Evolutionary conservation across 805 yeast genomes (phyloP).

Genomic region (Ogataea nonfermentans): DNA sequence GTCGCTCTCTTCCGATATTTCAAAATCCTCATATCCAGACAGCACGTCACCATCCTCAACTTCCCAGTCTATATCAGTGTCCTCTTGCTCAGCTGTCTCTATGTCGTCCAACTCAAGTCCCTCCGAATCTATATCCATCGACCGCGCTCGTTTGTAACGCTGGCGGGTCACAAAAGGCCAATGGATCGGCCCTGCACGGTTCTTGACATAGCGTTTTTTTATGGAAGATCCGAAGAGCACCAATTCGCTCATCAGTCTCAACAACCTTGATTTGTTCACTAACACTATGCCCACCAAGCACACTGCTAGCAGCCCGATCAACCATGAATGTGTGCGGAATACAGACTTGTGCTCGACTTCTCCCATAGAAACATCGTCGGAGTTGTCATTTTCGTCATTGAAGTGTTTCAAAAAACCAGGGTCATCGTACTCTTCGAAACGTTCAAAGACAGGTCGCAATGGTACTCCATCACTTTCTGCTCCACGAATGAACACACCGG

Average conservation of each 20-base stretch:
- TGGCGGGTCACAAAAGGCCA: conserved; percentile 23
- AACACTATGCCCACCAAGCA: conserved; percentile 9
- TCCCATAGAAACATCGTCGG: conserved; percentile 36
- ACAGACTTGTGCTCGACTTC: conserved; percentile 41
- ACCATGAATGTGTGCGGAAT: conserved; percentile 17
- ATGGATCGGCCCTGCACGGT: conserved; percentile 15
- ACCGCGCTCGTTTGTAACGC: conserved; percentile 27
- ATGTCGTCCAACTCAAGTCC: conserved; percentile 18
- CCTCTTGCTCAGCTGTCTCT: conserved; percentile 5
- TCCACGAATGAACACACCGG: conserved; percentile 48
- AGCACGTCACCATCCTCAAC: conserved; percentile 21
- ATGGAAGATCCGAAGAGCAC: conserved; percentile 16
- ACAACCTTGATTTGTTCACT: conserved; percentile 20
- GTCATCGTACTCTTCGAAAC: conserved; percentile 19
- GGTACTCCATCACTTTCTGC: conserved; percentile 45
- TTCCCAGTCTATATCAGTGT: conserved; percentile 12
- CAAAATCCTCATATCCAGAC: conserved; percentile 26
- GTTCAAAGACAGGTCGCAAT: conserved; percentile 43
- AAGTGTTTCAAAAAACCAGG: conserved; percentile 22
- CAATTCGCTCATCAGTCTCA: conserved; percentile 21
- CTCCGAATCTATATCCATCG: conserved; percentile 20
- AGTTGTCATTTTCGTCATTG: conserved; percentile 32
- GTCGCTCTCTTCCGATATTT: conserved; percentile 29
- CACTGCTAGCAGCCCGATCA: conserved; percentile 7
- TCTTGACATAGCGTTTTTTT: conserved; percentile 3